Evolutionary conservation across 2,329 filamentous ascomycete genomes (phyloP).

Genomic region (Teratosphaeria nubilosa): DNA sequence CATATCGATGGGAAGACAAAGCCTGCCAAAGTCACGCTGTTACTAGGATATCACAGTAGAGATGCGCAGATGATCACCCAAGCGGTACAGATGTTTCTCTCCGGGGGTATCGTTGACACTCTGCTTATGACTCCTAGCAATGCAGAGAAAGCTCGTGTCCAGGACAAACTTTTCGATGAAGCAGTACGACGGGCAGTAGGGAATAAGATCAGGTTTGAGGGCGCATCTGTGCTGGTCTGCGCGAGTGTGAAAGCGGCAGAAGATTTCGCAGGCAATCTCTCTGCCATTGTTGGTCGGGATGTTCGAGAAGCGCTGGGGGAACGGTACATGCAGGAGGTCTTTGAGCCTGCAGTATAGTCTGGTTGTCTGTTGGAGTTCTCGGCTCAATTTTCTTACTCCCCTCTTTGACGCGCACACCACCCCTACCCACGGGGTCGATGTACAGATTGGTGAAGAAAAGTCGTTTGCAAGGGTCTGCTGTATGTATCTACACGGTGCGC

Average conservation of each 20-base stretch:
- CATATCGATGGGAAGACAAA: neutral
- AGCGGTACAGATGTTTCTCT: neutral
- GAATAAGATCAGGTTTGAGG: neutral
- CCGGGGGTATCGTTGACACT: neutral
- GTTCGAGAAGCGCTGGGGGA: neutral
- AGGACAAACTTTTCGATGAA: neutral
- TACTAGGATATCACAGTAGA: neutral
- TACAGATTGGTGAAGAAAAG: too few species aligned
- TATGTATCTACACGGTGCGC: too few species aligned
- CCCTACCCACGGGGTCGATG: too few species aligned
- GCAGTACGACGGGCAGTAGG: neutral
- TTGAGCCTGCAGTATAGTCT: neutral
- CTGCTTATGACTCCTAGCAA: neutral
- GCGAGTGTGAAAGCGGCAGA: neutral
- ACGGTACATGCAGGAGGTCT: neutral
- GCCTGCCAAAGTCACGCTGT: neutral
- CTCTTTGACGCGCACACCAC: too few species aligned
- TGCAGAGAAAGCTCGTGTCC: neutral
- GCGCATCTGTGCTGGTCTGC: neutral
- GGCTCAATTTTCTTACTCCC: too few species aligned
- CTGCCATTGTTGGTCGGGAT: neutral
- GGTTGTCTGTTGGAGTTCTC: too few species aligned
- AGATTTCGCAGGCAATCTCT: neutral
- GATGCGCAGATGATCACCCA: neutral
- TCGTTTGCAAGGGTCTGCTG: too few species aligned